Evolutionary conservation across 2,329 filamentous ascomycete genomes (phyloP).

Genomic region (Penicillium sp.): DNA sequence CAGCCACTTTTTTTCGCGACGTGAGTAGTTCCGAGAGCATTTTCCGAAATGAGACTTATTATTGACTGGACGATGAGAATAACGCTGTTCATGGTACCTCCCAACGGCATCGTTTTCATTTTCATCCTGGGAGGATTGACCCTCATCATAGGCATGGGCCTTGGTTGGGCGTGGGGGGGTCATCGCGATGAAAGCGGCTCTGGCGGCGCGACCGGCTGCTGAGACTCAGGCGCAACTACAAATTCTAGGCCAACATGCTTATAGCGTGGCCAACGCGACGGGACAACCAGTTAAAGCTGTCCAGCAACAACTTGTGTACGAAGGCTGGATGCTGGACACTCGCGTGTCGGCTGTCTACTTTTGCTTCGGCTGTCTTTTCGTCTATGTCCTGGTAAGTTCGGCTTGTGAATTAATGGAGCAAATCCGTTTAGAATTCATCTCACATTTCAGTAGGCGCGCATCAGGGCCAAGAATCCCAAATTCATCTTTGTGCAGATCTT

Average conservation of each 20-base stretch:
- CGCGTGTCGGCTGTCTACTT: constrained; percentile 47
- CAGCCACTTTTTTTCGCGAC: constrained; percentile 54
- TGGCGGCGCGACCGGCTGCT: constrained; percentile 46
- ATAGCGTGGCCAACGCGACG: constrained; percentile 39
- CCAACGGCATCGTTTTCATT: constrained; percentile 52
- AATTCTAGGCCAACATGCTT: constrained; percentile 39
- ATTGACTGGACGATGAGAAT: constrained; percentile 29
- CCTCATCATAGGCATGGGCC: constrained; percentile 51
- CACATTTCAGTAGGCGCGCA: constrained; percentile 39
- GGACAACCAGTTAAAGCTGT: constrained; percentile 35
- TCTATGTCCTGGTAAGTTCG: constrained; percentile 46
- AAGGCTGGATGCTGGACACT: constrained; percentile 55
- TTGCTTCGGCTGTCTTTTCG: constrained; percentile 48
- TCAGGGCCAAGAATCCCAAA: constrained; percentile 53
- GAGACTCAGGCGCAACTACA: constrained; percentile 43
- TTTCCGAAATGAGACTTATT: constrained; percentile 4
- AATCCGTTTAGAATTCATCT: not conserved
- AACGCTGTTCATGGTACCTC: constrained; percentile 52
- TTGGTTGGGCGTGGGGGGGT: constrained; percentile 58
- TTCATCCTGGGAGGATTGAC: constrained; percentile 50
- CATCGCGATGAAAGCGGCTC: constrained; percentile 54
- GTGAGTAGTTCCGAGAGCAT: constrained; percentile 17
- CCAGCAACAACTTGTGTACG: constrained; percentile 45
- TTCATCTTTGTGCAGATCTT: constrained; percentile 52
- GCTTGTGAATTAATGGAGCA: not conserved